Percentiles rank a stretch among this genome's conserved stretches.
phyloP scores from a whole-genome alignment of 768 basidiomycete genomes.

The Collybia sordida region DNA sequence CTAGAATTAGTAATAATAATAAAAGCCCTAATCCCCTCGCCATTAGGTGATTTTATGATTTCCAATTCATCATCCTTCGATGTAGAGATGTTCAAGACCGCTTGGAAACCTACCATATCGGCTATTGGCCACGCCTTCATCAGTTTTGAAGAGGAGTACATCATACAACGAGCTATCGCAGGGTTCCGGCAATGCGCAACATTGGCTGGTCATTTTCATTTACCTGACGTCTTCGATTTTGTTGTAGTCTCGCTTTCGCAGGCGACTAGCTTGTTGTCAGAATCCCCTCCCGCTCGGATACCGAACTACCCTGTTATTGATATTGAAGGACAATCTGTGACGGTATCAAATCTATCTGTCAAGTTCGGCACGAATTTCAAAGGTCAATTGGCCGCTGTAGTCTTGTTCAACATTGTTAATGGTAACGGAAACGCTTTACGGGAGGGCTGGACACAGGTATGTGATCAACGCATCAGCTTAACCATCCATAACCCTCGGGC shows the following conservation, averaged over 20 bases:
- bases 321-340: constrained; percentile 85
- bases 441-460: constrained; percentile 91
- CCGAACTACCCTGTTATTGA: constrained; percentile 88
- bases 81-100: constrained; percentile 88
- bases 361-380: constrained; percentile 95
- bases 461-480: constrained; percentile 10
- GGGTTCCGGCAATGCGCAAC: constrained; percentile 98
- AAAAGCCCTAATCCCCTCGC: constrained; percentile 3
- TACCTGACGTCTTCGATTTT: constrained; percentile 96
- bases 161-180: constrained; percentile 90
- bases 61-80: constrained; percentile 85
- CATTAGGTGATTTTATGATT: constrained; percentile 62
- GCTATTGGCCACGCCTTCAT: constrained; percentile 95
- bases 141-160: constrained; percentile 94
- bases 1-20: background rate
- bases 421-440: constrained; percentile 92
- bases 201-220: constrained; percentile 81
- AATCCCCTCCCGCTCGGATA: constrained; percentile 65
- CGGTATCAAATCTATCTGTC: constrained; percentile 89
- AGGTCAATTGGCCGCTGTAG: constrained; percentile 94
- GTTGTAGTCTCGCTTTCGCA: constrained; percentile 91
- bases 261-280: constrained; percentile 84
- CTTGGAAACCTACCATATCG: constrained; percentile 93
- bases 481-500: constrained; percentile 5
- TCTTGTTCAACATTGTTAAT: constrained; percentile 96